A percentile compares a stretch with the other conserved stretches of the same genome.
Evolutionary conservation across 78 protist genomes (phyloP).

Genomic region (Isochrysis galbana): DNA sequence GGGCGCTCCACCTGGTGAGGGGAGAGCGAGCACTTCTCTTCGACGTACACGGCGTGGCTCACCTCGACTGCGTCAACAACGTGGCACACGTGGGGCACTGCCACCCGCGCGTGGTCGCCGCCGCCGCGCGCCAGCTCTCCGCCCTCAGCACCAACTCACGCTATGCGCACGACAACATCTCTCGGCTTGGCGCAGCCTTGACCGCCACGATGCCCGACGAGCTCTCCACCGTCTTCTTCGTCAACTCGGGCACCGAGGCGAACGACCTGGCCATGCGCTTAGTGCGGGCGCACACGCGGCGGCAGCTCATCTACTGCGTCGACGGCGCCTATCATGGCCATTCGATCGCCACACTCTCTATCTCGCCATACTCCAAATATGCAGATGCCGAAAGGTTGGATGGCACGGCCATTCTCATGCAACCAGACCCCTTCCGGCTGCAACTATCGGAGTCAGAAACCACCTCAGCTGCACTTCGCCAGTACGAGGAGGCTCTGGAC

Average conservation of each 20-base stretch:
- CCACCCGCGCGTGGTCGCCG: conserved; percentile 64
- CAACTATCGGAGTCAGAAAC: neutral
- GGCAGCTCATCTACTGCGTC: conserved; percentile 32
- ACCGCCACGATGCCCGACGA: conserved; percentile 43
- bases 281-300: conserved; percentile 61
- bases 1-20: neutral
- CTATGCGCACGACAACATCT: conserved; percentile 55
- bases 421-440: neutral
- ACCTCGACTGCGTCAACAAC: conserved; percentile 67
- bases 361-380: conserved; percentile 31
- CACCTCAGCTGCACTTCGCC: neutral
- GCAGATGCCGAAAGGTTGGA: neutral
- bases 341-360: conserved; percentile 5
- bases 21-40: conserved; percentile 44
- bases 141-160: conserved; percentile 71
- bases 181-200: conserved; percentile 35
- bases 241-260: conserved; percentile 86
- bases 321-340: conserved; percentile 82
- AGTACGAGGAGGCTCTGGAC: too few species aligned
- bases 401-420: neutral
- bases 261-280: conserved; percentile 83
- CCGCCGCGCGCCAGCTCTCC: conserved; percentile 47
- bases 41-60: conserved; percentile 39
- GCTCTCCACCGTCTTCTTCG: conserved; percentile 52
- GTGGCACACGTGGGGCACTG: conserved; percentile 77